Conservation (phyloP, 2,329 filamentous ascomycete genomes). For the Teratosphaeria nubilosa region DNA sequence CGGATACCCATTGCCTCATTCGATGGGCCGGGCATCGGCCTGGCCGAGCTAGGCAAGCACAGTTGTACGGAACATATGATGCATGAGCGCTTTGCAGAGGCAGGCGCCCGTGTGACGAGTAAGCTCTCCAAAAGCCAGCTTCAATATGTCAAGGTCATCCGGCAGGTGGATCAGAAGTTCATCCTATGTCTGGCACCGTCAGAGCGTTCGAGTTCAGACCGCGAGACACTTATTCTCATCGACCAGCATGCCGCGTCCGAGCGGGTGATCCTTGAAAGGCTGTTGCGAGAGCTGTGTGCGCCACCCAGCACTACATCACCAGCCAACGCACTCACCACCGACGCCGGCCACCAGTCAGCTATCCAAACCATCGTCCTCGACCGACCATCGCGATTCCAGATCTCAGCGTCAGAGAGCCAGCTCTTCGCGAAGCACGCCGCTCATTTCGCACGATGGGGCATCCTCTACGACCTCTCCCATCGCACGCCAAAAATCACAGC, state of each 20-base stretch:
- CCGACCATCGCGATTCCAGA: slow-evolving; percentile 53
- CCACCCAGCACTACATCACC: slow-evolving; percentile 15
- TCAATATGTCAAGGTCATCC: slow-evolving; percentile 53
- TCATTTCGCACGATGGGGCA: slow-evolving; percentile 65
- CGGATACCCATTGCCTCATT: slow-evolving; percentile 14
- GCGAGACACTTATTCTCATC: slow-evolving; percentile 55
- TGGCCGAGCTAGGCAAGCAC: slow-evolving; percentile 3
- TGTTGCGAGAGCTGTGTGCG: slow-evolving; percentile 51
- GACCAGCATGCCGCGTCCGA: slow-evolving; percentile 97
- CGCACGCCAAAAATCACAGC: neutral
- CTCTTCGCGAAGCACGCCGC: slow-evolving; percentile 46
- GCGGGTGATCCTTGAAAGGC: slow-evolving; percentile 63
- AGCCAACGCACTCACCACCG: slow-evolving; percentile 19
- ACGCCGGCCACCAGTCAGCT: slow-evolving; percentile 16
- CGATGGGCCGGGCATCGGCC: slow-evolving; percentile 11
- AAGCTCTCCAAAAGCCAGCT: slow-evolving; percentile 54
- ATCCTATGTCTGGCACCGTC: slow-evolving; percentile 55
- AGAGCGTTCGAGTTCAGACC: neutral
- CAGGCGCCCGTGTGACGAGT: slow-evolving; percentile 7
- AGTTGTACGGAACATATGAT: slow-evolving; percentile 6
- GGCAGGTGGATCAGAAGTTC: slow-evolving; percentile 85
- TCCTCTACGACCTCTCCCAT: slow-evolving; percentile 48
- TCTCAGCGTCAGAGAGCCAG: slow-evolving; percentile 49
- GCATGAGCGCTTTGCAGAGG: slow-evolving; percentile 4
- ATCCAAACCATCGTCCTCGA: slow-evolving; percentile 28